phyloP scores from a whole-genome alignment of 2,329 filamentous ascomycete genomes.

The Colletotrichum lupini region DNA sequence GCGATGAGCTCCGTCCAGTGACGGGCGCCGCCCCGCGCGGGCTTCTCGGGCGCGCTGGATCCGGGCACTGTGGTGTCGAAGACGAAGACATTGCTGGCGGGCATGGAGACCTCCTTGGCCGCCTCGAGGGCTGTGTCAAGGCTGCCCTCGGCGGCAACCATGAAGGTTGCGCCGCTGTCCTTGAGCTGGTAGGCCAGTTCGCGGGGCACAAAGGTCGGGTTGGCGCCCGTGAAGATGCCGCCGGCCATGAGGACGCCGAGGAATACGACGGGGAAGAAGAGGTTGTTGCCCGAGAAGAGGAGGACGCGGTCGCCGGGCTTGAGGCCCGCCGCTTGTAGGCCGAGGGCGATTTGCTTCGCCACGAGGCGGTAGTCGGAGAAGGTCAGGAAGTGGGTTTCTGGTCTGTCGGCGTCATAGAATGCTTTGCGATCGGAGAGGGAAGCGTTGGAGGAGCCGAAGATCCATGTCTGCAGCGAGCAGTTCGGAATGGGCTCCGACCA shows the following conservation, averaged over 20 bases:
- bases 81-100: slow-evolving; percentile 67
- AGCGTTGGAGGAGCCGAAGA: slow-evolving; percentile 61
- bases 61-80: slow-evolving; percentile 67
- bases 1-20: slow-evolving; percentile 75
- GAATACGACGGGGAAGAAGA: slow-evolving; percentile 78
- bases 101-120: slow-evolving; percentile 67
- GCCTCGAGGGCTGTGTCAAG: slow-evolving; percentile 75
- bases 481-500: slow-evolving; percentile 56
- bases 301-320: slow-evolving; percentile 76
- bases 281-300: slow-evolving; percentile 77
- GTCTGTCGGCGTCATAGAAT: slow-evolving; percentile 74
- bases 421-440: slow-evolving; percentile 55
- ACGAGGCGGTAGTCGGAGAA: slow-evolving; percentile 73
- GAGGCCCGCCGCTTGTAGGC: slow-evolving; percentile 72
- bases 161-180: slow-evolving; percentile 75
- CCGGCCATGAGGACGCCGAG: slow-evolving; percentile 82
- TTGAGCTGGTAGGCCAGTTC: slow-evolving; percentile 82
- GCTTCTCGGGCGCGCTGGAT: slow-evolving; percentile 31
- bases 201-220: slow-evolving; percentile 73
- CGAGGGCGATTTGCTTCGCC: slow-evolving; percentile 77
- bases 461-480: slow-evolving; percentile 65
- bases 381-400: slow-evolving; percentile 75
- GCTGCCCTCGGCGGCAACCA: slow-evolving; percentile 71
- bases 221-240: slow-evolving; percentile 81
- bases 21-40: slow-evolving; percentile 51